Base-by-base conservation (phyloP, 768 basidiomycete species). In the Termitomyces sp. region DNA sequence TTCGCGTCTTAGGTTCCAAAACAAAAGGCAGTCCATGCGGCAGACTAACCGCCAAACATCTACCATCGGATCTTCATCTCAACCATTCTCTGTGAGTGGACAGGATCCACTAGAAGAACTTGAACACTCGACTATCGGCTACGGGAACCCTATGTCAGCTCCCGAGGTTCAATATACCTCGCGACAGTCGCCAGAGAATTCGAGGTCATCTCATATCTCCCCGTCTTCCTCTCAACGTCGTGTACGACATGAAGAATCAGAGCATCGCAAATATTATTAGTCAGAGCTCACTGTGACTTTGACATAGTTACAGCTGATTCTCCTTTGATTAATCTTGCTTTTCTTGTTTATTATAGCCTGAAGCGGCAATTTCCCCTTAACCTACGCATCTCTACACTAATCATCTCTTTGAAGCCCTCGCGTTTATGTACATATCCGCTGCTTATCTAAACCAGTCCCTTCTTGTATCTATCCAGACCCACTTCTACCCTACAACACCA, bases 11-110 rank as follows among this genome's bases (percentile, higher is more conserved):
- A 92, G 90, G 90, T 92, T 92, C 77, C 90, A 92, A 74, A 92
- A 92, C 69, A 91, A 91, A 73, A 78, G 90, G 57, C 90, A 92
- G 69, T 86, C 88, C 8, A 89, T 88, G 86, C 79, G 88, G 55
- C 88, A 91, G 71, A 88, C 86, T 13, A 85, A 84, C 63, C 83
- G 87, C 57, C 87, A 89, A 71, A 75, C 84, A 4, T 77, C 79
- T 51, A 74, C 79, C 59, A 72, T 74, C 53, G 71, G 74, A 41
- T 71, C 77, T 36, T 70, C 58, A 16, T 50, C 78, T 33, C 84
- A 85, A 61, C 82, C 82, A 6, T 85, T 81, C 69, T 69, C 77
- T 28, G 70, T 81, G 62, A 58, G 76, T 4, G 64, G 76, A 48
- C 75, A 72, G 64, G 72, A 71, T 28, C 71, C 74, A 57, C 32